Evolutionary conservation across 2,329 filamentous ascomycete species (phyloP).

Genomic region (Trichoderma gracile): DNA sequence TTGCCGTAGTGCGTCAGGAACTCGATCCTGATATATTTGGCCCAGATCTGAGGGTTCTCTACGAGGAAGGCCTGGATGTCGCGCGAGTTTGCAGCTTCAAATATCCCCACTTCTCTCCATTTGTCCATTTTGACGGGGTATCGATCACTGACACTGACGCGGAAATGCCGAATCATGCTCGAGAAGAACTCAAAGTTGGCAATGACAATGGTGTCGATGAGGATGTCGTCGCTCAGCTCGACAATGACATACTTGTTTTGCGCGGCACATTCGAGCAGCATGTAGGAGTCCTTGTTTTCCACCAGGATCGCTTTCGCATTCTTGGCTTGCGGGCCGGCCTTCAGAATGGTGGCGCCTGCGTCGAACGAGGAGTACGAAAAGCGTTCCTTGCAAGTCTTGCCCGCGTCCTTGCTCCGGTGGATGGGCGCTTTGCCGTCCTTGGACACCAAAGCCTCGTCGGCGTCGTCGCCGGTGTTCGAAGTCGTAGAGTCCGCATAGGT

Average conservation of each 20-base stretch:
- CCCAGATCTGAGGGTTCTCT: slow-evolving; percentile 95
- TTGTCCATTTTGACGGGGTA: slow-evolving; percentile 91
- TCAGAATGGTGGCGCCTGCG: slow-evolving; percentile 88
- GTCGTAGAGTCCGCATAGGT: neutral
- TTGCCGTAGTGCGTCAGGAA: slow-evolving; percentile 93
- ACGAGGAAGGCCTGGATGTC: slow-evolving; percentile 93
- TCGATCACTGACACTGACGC: slow-evolving; percentile 88
- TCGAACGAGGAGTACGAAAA: slow-evolving; percentile 99
- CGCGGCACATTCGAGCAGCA: slow-evolving; percentile 87
- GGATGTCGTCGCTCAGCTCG: slow-evolving; percentile 81
- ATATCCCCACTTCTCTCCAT: slow-evolving; percentile 86
- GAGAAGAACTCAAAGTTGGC: slow-evolving; percentile 99
- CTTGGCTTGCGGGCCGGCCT: slow-evolving; percentile 83
- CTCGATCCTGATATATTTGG: slow-evolving; percentile 87
- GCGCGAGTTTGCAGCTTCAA: slow-evolving; percentile 87
- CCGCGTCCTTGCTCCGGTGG: slow-evolving; percentile 83
- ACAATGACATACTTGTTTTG: slow-evolving; percentile 92
- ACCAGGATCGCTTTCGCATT: slow-evolving; percentile 86
- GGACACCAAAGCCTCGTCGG: slow-evolving; percentile 46
- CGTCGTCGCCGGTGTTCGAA: slow-evolving; percentile 24
- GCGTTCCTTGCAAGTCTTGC: slow-evolving; percentile 94
- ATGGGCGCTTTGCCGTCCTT: slow-evolving; percentile 54
- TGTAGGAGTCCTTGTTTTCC: slow-evolving; percentile 98
- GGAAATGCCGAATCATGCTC: slow-evolving; percentile 89
- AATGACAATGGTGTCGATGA: slow-evolving; percentile 94